Base-by-base conservation (phyloP, 345 rosid genomes). In the Salix caprea region DNA sequence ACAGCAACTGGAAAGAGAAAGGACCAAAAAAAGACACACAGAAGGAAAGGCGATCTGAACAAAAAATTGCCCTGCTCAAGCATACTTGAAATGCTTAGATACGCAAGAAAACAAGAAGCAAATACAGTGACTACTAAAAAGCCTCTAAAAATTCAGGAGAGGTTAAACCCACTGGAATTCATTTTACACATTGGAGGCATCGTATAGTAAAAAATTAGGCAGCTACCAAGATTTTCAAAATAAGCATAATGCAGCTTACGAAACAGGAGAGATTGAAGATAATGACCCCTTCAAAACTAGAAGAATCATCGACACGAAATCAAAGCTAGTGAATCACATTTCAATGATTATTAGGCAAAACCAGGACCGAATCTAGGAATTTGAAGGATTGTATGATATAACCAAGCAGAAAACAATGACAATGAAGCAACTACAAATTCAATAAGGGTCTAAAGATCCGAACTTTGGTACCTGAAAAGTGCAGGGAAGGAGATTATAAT, bases 391-490 rank as follows among this genome's bases (percentile, higher is more conserved):
- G 28, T 18, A 70, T 68, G 65, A 40, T 48, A 75, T 67, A 67
- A 76, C 73, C 67, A 34, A 80, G n/a, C 61, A 76, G 71, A 67
- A 52, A 61, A 40, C 54, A 72, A 65, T 56, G 72, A 70, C 72
- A 40, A 70, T 9, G 56, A 73, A 77, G 36, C 15, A 44, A 40
- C 28, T 11, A 70, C 64, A 19, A 61, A 66, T 24, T 73, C 61
- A 78, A 76, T 28, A 77, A 65, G 65, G 21, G 76, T 72, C 34
- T 52, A 40, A 48, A 74, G 42, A 61, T 76, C 78, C 71, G 39
- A 75, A 65, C 73, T 80, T 82, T 74, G 87, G 88, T 83, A 88
- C 82, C 83, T 85, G 83, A 80, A 82, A 76, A 54, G 77, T 84
- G 56, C 26, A 69, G 46, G 71, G 68, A 78, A 62, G 79, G 52